Conservation (phyloP, 345 rosid species). For the Moricandia arvensis region DNA sequence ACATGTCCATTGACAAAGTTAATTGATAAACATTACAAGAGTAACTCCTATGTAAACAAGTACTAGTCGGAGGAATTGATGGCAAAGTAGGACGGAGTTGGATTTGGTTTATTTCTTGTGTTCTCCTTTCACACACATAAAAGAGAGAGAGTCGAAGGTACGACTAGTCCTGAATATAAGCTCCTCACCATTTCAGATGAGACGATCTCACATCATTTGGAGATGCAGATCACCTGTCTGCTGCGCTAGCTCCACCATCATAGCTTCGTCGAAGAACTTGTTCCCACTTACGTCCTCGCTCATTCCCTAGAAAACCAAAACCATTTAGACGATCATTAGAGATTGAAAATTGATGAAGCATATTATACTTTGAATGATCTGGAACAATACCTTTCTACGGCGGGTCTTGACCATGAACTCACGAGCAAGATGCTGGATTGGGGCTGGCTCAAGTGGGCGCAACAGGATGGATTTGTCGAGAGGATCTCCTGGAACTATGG, state of each 20-base stretch:
- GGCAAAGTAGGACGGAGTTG: too few relatives aligned
- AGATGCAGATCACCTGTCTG: slow-evolving; percentile 76
- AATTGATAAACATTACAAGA: too few relatives aligned
- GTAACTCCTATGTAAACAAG: not conserved
- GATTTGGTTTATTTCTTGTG: not conserved
- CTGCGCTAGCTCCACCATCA: slow-evolving; percentile 87
- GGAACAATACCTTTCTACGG: slow-evolving; percentile 65
- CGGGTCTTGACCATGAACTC: slow-evolving; percentile 55
- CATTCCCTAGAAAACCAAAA: slow-evolving; percentile 60
- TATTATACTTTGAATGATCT: not conserved
- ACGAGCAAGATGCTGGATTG: slow-evolving; percentile 88
- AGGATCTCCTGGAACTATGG: slow-evolving; percentile 90
- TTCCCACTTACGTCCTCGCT: slow-evolving; percentile 88
- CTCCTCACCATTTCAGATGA: not conserved
- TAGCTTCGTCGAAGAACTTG: slow-evolving; percentile 85
- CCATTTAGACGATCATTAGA: not conserved
- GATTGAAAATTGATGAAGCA: not conserved
- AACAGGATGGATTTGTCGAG: slow-evolving; percentile 81
- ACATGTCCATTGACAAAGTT: not conserved
- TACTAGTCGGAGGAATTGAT: not conserved
- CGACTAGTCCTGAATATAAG: not conserved
- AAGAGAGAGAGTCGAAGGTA: not conserved
- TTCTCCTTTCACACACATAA: not conserved
- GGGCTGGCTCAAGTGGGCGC: slow-evolving; percentile 89
- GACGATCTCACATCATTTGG: slow-evolving; percentile 58